phyloP scores from a whole-genome alignment of 768 basidiomycete genomes.

The Panaeolus papilionaceus region DNA sequence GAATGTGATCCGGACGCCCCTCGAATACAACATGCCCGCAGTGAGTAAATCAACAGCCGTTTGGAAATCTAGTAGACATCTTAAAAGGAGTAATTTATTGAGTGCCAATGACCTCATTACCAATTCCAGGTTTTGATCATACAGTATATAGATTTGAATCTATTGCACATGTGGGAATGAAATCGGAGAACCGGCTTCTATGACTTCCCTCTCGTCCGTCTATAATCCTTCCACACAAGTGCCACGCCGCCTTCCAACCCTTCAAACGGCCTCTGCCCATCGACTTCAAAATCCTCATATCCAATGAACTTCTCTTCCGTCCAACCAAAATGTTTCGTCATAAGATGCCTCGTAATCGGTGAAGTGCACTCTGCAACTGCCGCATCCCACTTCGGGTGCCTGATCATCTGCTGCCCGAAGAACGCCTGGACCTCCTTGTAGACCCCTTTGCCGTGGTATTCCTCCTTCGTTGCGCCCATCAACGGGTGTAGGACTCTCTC shows the following conservation, averaged over 20 bases:
- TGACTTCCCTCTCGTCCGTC: neutral
- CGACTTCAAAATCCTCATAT: conserved; percentile 20
- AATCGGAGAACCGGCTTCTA: neutral
- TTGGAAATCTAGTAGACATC: no score
- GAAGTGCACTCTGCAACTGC: conserved; percentile 1
- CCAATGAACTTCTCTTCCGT: conserved; percentile 13
- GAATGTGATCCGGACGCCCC: no score
- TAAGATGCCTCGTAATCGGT: neutral
- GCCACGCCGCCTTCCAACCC: conserved; percentile 1
- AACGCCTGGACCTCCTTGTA: neutral
- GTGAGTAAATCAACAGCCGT: no score
- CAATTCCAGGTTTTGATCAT: no score
- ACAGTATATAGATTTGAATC: neutral
- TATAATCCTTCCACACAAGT: conserved; percentile 1
- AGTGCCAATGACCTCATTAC: no score
- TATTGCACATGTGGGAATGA: neutral
- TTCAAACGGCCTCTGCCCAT: conserved; percentile 13
- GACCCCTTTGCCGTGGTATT: neutral
- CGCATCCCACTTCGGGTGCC: neutral
- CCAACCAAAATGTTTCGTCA: neutral
- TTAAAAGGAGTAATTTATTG: no score
- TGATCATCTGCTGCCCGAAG: neutral
- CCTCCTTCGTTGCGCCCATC: conserved; percentile 2
- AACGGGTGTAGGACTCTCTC: neutral
- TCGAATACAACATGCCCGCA: no score